Conservation (phyloP, 2,329 filamentous ascomycete genomes). For the Ilyonectria mors-panacis region DNA sequence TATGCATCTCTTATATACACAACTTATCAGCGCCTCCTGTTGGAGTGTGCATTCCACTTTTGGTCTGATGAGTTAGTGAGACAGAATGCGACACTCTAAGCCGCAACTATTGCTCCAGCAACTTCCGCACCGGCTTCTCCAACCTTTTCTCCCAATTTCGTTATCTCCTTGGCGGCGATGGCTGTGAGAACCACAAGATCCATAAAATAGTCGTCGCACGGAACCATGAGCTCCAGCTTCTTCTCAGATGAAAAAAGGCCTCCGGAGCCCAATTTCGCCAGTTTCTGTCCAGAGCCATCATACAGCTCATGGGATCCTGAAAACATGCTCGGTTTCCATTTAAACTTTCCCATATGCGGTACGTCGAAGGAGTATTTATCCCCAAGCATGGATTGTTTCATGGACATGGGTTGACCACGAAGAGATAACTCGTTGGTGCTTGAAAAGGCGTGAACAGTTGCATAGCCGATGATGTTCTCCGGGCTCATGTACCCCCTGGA, state of each 20-base stretch:
- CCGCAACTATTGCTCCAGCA: constrained; percentile 14
- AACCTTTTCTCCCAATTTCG: constrained; percentile 14
- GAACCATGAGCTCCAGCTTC: constrained; percentile 38
- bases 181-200: constrained; percentile 43
- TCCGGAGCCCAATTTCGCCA: constrained; percentile 42
- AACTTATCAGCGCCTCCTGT: too few relatives aligned
- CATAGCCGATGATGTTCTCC: constrained; percentile 37
- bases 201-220: constrained; percentile 42
- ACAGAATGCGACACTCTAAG: too few relatives aligned
- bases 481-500: constrained; percentile 34
- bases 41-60: too few relatives aligned
- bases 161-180: constrained; percentile 30
- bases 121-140: constrained; percentile 30
- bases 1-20: too few relatives aligned
- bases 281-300: constrained; percentile 34
- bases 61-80: too few relatives aligned
- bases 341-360: constrained; percentile 41
- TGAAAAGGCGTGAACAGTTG: constrained; percentile 36
- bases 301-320: constrained; percentile 37
- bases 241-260: constrained; percentile 33
- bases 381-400: constrained; percentile 35
- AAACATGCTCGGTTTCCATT: constrained; percentile 45
- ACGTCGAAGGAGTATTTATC: constrained; percentile 39
- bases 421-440: constrained; percentile 38
- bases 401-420: constrained; percentile 37